Percentiles rank a stretch among this genome's conserved stretches.
phyloP scores from a whole-genome alignment of 2,329 filamentous ascomycete genomes.

The Nigrograna mackinnonii region DNA sequence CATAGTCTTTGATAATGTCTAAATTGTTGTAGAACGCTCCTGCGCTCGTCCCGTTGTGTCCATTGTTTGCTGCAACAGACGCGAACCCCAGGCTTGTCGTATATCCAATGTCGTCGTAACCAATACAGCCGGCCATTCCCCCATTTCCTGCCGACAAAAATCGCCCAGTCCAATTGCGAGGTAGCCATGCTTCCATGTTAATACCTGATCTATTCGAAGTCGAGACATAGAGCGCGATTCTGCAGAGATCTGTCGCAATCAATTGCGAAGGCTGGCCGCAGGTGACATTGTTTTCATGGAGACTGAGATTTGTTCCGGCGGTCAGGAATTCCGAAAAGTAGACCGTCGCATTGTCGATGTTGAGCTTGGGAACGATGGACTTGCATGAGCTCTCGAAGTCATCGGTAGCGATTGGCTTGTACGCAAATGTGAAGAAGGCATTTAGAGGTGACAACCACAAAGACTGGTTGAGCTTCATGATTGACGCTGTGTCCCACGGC shows the following conservation, averaged over 20 bases:
- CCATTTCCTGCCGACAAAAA: slow-evolving; percentile 42
- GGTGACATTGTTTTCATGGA: slow-evolving; percentile 43
- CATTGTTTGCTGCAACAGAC: slow-evolving; percentile 41
- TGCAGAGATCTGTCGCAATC: slow-evolving; percentile 43
- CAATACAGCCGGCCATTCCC: slow-evolving; percentile 37
- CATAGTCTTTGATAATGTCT: slow-evolving; percentile 52
- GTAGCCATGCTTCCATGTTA: slow-evolving; percentile 51
- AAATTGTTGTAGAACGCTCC: slow-evolving; percentile 48
- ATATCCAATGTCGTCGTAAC: slow-evolving; percentile 40
- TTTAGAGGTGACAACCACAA: slow-evolving; percentile 1
- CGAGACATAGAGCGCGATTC: slow-evolving; percentile 43
- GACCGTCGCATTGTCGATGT: slow-evolving; percentile 38
- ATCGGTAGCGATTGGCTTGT: neutral
- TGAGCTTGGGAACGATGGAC: slow-evolving; percentile 31
- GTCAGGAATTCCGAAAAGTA: slow-evolving; percentile 42
- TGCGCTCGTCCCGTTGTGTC: slow-evolving; percentile 46
- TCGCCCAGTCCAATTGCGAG: slow-evolving; percentile 40
- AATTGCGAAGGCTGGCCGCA: slow-evolving; percentile 28
- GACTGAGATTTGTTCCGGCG: slow-evolving; percentile 43
- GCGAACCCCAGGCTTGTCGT: slow-evolving; percentile 38
- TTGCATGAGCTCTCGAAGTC: slow-evolving; percentile 26
- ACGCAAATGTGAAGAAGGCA: neutral
- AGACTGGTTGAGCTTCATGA: slow-evolving; percentile 3
- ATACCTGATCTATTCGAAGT: slow-evolving; percentile 46
- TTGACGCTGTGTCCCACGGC: no score